Evolutionary conservation across 257 asterid genomes (phyloP).

Genomic region (Primulina tabacum): DNA sequence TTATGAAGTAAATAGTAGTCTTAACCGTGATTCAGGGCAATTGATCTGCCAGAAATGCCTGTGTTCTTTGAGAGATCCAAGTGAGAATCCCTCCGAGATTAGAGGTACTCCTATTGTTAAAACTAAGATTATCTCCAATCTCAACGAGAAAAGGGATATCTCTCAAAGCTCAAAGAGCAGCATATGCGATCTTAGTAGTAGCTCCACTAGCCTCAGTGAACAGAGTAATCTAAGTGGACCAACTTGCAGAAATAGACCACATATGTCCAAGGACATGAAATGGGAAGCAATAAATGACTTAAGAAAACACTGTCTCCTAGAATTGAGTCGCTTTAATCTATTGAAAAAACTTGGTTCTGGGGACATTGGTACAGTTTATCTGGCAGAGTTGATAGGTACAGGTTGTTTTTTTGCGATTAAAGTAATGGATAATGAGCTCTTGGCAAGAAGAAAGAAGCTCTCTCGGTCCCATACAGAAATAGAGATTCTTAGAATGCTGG

Average conservation of each 20-base stretch:
- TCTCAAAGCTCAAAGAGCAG: constrained; percentile 90
- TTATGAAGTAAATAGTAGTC: constrained; percentile 26
- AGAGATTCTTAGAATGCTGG: constrained; percentile 63
- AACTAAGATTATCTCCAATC: neutral
- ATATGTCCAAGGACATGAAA: constrained; percentile 68
- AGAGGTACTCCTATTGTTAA: constrained; percentile 28
- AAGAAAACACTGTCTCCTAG: constrained; percentile 43
- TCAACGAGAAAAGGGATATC: constrained; percentile 43
- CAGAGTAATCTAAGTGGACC: constrained; percentile 72
- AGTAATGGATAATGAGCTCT: constrained; percentile 70
- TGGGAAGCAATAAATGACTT: constrained; percentile 42
- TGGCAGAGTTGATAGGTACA: constrained; percentile 60
- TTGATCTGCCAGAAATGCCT: neutral
- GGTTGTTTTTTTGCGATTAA: constrained; percentile 61
- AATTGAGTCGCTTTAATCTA: constrained; percentile 54
- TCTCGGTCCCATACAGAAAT: constrained; percentile 73
- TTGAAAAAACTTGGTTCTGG: constrained; percentile 73
- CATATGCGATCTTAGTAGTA: constrained; percentile 72
- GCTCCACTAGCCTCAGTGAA: constrained; percentile 70
- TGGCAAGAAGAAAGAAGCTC: constrained; percentile 61
- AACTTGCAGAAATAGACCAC: constrained; percentile 63
- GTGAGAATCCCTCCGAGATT: constrained; percentile 13
- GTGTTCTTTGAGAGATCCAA: no score
- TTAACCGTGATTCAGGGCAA: constrained; percentile 33
- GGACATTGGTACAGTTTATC: constrained; percentile 73